Evolutionary conservation across 108 stramenopile species (phyloP).

Genomic region (Parmales sp.): DNA sequence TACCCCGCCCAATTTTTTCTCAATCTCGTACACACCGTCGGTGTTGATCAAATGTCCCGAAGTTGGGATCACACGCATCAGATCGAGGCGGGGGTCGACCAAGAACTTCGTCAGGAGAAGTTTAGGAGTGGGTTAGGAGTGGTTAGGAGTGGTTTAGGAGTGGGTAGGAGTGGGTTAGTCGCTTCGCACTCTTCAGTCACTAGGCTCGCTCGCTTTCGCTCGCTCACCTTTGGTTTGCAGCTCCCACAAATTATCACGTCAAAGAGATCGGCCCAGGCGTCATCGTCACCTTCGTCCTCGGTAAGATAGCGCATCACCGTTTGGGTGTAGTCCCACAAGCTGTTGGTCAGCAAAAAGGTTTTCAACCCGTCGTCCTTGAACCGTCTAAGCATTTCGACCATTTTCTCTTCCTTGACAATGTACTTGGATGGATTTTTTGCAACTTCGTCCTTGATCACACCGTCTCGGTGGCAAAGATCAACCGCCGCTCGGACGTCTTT

Average conservation of each 20-base stretch:
- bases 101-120: constrained; percentile 19
- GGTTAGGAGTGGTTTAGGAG: too few species aligned
- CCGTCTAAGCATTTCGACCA: constrained; percentile 75
- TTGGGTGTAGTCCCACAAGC: constrained; percentile 87
- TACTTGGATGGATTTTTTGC: constrained; percentile 69
- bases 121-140: neutral
- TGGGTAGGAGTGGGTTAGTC: too few species aligned
- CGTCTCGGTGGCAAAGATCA: constrained; percentile 90
- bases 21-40: constrained; percentile 75
- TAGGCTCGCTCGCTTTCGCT: too few species aligned
- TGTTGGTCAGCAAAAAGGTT: constrained; percentile 87
- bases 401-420: constrained; percentile 68
- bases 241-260: constrained; percentile 82
- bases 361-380: constrained; percentile 66
- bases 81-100: constrained; percentile 59
- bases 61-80: constrained; percentile 70
- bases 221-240: constrained; percentile 50
- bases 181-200: too few species aligned
- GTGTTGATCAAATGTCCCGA: constrained; percentile 72
- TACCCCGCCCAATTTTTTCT: constrained; percentile 56
- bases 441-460: constrained; percentile 90
- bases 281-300: constrained; percentile 47
- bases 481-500: constrained; percentile 74
- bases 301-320: constrained; percentile 85
- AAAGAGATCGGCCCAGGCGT: constrained; percentile 88